Conservation (phyloP, 2,329 filamentous ascomycete genomes). For the Rhexocercosporidium sp. region DNA sequence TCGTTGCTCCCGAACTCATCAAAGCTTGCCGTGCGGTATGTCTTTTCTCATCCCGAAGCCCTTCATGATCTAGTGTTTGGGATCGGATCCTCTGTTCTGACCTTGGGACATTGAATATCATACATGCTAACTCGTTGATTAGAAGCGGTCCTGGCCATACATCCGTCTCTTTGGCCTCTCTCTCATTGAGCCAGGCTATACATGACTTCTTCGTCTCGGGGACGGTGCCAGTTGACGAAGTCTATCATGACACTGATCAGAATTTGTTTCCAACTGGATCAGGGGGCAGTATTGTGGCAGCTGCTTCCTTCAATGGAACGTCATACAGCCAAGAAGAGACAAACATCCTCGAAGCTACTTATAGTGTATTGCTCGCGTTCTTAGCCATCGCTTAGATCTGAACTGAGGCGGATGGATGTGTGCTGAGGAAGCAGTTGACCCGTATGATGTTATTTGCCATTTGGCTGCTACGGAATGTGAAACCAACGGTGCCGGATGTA, state of each 20-base stretch:
- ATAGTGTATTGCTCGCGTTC: slow-evolving; percentile 6
- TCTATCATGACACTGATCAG: background rate
- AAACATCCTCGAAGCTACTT: background rate
- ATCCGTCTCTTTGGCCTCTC: slow-evolving; percentile 12
- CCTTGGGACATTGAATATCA: no score
- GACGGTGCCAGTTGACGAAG: slow-evolving; percentile 1
- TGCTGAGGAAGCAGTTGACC: no score
- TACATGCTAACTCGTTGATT: no score
- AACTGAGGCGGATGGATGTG: no score
- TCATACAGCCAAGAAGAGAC: background rate
- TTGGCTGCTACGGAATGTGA: background rate
- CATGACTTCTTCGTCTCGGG: slow-evolving; percentile 13
- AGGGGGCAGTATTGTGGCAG: background rate
- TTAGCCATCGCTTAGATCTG: slow-evolving; percentile 5
- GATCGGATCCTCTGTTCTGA: no score
- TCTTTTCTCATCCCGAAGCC: no score
- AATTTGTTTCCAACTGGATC: slow-evolving; percentile 10
- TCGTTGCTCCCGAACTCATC: slow-evolving; percentile 24
- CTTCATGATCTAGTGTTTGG: no score
- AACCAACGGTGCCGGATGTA: background rate
- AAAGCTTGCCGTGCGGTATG: slow-evolving; percentile 20
- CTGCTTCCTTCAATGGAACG: slow-evolving; percentile 9
- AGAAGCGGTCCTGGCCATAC: slow-evolving; percentile 27
- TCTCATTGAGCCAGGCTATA: slow-evolving; percentile 10
- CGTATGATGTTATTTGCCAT: no score